Base-by-base conservation (phyloP, 371 early-diverging fungal genomes). In the Batkoa obscura region DNA sequence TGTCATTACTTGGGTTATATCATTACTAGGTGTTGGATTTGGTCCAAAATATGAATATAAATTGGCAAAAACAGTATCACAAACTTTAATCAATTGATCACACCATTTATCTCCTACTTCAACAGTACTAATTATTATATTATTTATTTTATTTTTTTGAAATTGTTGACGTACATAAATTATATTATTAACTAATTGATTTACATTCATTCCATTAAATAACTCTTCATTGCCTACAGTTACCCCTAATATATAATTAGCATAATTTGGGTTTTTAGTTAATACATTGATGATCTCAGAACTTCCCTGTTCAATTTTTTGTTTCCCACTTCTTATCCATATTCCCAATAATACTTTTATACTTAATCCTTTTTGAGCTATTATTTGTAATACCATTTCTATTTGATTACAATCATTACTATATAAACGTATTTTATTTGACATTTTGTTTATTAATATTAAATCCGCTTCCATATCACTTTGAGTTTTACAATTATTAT, bases 171-270 rank as follows among this genome's bases (percentile, higher is more conserved):
- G n/a, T 8, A 43, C 55, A 5, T 4, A 8, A 5, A 3, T 2
- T 2, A 55, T 4, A 4, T 55, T 39, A 12, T 9, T 23, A 43
- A 55, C 43, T 8, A 55, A 4, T 9, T 3, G 8, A 43, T 15
- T 12, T 55, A 43, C 55, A 12, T 42, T 5, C 9, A 30, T 8
- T 17, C 55, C 55, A 30, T 55, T 55, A 23, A 15, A 30, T 2
- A 55, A 12, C 5, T 55, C 55, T 55, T 55, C 55, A 31, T 55
- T 55, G n/a, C 55, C 55, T 13, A 55, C 43, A 3, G 43, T 31
- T 6, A 55, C 43, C 31, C 55, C 17, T 15, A 30, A 2, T 17
- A 55, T 39, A 2, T 8, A 1, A 15, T 3, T 3, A 15, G 43
- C 17, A 31, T 38, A 33, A 2, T 12, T 6, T 6, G 55, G 42